Percentiles rank a stretch among this genome's conserved stretches.
These are phyloP conservation scores for Digitaria exilis DNA, from an alignment of 202 grass and related monocot genomes.

Conservation along the genomic window DNA sequence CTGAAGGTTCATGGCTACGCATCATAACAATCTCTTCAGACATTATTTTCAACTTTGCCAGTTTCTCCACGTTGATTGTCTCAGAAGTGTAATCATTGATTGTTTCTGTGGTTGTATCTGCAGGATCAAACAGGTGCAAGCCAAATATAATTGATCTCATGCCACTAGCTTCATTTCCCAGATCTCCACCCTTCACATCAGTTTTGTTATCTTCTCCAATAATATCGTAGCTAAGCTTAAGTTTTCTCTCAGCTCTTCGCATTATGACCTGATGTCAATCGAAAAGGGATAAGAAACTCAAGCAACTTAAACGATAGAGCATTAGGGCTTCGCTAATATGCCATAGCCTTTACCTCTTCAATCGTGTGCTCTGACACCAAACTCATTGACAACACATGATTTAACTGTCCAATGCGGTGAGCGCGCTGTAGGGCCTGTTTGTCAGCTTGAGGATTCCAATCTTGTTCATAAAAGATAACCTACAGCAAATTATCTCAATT, in stretches of 20 bases:
- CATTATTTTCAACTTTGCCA: constrained; percentile 74
- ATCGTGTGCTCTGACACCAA: constrained; percentile 81
- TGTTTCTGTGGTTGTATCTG: constrained; percentile 47
- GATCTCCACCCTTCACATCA: constrained; percentile 50
- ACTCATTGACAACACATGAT: constrained; percentile 94
- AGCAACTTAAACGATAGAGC: constrained; percentile 19
- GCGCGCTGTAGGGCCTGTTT: constrained; percentile 97
- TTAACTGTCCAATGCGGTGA: constrained; percentile 95
- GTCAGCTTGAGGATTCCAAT: constrained; percentile 97
- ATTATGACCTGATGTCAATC: constrained; percentile 76
- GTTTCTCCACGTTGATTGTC: constrained; percentile 48
- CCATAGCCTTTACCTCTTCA: constrained; percentile 72
- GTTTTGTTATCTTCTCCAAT: constrained; percentile 61
- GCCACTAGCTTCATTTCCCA: constrained; percentile 64
- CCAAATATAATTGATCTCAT: constrained; percentile 88
- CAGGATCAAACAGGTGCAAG: constrained; percentile 68
- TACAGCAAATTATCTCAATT: constrained; percentile 44
- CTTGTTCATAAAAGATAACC: constrained; percentile 99
- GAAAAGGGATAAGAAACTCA: background rate
- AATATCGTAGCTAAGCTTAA: constrained; percentile 78
- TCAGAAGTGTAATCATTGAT: constrained; percentile 49
- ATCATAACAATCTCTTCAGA: constrained; percentile 71
- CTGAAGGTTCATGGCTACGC: constrained; percentile 58
- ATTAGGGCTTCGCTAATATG: constrained; percentile 16
- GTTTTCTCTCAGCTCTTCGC: constrained; percentile 92